Percentiles rank a stretch among this genome's conserved stretches.
Conservation (phyloP, 2,329 filamentous ascomycete genomes). For the Fusarium neocosmosporiellum region DNA sequence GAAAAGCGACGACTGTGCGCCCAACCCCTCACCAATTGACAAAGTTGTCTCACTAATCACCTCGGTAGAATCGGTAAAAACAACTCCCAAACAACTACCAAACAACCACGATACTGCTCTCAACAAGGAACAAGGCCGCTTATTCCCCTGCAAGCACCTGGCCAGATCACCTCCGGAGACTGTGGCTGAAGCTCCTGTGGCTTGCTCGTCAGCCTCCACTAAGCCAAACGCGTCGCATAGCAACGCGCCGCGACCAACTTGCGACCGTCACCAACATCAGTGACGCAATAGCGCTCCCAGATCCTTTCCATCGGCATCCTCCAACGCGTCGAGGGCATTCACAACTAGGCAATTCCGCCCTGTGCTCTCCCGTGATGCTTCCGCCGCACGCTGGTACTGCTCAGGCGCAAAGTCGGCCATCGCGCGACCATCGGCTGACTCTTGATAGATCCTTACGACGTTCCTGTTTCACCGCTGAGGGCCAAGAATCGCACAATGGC, state of each 20-base stretch:
- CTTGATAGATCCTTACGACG: constrained; percentile 39
- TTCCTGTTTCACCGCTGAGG: constrained; percentile 34
- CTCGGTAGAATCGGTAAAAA: not conserved
- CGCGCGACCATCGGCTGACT: constrained; percentile 11
- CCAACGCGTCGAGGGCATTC: not conserved
- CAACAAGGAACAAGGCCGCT: not conserved
- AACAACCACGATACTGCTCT: not conserved
- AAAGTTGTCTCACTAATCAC: not conserved
- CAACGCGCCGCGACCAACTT: constrained; percentile 37
- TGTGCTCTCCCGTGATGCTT: constrained; percentile 12
- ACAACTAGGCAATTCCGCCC: constrained; percentile 7
- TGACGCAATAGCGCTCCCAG: constrained; percentile 36
- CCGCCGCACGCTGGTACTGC: constrained; percentile 26
- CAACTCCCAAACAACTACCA: not conserved
- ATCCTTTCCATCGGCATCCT: not conserved
- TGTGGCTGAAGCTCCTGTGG: constrained; percentile 10
- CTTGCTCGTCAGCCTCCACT: constrained; percentile 14
- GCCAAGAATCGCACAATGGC: constrained; percentile 20
- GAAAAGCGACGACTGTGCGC: not conserved
- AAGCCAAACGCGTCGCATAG: constrained; percentile 35
- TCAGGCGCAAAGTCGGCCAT: not conserved
- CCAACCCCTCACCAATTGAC: not conserved
- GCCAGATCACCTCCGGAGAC: not conserved
- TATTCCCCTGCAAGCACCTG: not conserved
- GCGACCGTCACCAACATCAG: constrained; percentile 34